Evolutionary conservation across 371 early-diverging fungal genomes (phyloP), one percentile per base, ranked within the genome.

Genomic region (Syncephalis fuscata): DNA sequence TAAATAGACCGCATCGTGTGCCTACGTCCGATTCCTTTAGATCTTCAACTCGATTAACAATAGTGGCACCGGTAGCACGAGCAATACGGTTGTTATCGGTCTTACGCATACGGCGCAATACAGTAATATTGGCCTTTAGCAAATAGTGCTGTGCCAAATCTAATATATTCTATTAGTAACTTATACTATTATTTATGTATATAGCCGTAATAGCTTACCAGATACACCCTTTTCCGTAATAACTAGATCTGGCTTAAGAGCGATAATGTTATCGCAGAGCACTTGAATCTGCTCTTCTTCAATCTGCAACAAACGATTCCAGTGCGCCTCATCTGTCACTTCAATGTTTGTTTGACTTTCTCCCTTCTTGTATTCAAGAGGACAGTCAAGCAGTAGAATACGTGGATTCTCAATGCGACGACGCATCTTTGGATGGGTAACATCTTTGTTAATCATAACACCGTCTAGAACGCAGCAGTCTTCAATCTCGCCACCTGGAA

Each of bases 311-410:
- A 98, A 81, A 40, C 94, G 76, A 51, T 82, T 77, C 93, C 98
- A 99, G 66, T 95, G 96, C 26, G 82, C 77, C 61, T 93, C 92
- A 60, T 93, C 88, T 54, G 85, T 80, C 54, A 99, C 88, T 70
- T 99, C 99, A 59, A 97, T 92, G 65, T 90, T 89, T 45, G 99
- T 99, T 68, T 98, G 97, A 43, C 94, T 94, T 70, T 99, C 99
- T 49, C 99, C 98, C 82, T 99, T 99, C 72, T 99, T 98, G 80
- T 99, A 99, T 70, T 99, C 99, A 45, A 99, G 78, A 24, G 99
- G 97, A 62, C 97, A 98, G 72, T 99, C 99, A 50, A 99, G 71
- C 50, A 99, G 73, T 14, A 99, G 70, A 56, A 99, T 79, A 52
- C 97, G 85, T 17, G 99, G 99, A 67, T 99, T 98, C 64, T 93